A percentile compares a stretch with the other conserved stretches of the same genome.
Evolutionary conservation across 257 asterid genomes (phyloP).

Genomic region (Solanum habrochaites): DNA sequence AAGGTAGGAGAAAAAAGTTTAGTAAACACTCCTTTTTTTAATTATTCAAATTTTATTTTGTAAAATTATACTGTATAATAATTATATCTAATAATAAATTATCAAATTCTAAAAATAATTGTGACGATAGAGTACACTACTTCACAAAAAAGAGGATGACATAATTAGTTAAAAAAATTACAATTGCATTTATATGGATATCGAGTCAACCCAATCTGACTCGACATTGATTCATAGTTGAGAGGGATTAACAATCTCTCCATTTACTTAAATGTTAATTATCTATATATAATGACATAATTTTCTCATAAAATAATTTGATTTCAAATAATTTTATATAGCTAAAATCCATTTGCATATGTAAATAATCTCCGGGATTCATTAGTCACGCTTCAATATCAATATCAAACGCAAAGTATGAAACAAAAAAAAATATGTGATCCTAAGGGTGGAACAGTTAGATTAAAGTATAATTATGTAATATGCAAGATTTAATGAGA

Average conservation of each 20-base stretch:
- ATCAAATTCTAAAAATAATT: background rate
- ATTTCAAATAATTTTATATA: background rate
- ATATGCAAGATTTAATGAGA: background rate
- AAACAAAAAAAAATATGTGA: background rate
- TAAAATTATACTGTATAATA: too few relatives aligned
- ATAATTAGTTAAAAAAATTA: background rate
- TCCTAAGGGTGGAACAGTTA: background rate
- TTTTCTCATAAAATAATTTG: background rate
- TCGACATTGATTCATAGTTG: background rate
- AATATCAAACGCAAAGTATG: background rate
- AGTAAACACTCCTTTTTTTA: too few relatives aligned
- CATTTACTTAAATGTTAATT: background rate
- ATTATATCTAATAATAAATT: background rate
- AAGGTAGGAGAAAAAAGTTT: too few relatives aligned
- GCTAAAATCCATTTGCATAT: background rate
- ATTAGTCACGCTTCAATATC: too few relatives aligned
- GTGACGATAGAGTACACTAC: background rate
- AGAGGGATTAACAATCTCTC: background rate
- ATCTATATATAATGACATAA: background rate
- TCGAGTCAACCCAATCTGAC: background rate
- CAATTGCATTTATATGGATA: background rate
- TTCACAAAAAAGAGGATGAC: background rate
- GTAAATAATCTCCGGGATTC: background rate
- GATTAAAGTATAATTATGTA: too few relatives aligned
- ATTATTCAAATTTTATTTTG: accelerated